These are phyloP conservation scores for Lactarius sp. DNA, from an alignment of 768 basidiomycete species.

Conservation along the genomic window DNA sequence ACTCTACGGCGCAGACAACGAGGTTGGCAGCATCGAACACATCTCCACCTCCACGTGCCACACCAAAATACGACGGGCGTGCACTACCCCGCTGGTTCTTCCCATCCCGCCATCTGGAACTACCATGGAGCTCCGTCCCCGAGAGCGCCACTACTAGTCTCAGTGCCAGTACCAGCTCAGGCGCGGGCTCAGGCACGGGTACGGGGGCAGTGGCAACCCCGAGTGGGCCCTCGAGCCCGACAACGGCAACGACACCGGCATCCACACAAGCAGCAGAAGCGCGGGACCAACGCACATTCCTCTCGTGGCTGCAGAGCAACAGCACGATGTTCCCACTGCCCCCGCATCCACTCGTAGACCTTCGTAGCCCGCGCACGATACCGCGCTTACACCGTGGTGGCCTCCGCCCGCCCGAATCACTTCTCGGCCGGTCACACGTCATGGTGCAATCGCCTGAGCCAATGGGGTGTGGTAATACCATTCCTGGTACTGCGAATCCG, in stretches of 20 bases:
- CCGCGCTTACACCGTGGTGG: constrained; percentile 67
- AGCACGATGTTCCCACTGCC: constrained; percentile 8
- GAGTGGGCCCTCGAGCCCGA: constrained; percentile 7
- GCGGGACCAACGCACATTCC: constrained; percentile 14
- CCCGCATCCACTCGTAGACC: constrained; percentile 12
- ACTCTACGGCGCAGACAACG: constrained; percentile 3
- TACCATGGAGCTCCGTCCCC: constrained; percentile 15
- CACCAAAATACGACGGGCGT: constrained; percentile 17
- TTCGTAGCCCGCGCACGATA: constrained; percentile 24
- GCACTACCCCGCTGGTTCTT: constrained; percentile 21
- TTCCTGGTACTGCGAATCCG: neutral
- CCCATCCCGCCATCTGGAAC: constrained; percentile 22
- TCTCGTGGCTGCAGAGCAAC: constrained; percentile 20
- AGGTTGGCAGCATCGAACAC: neutral
- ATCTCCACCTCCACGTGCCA: neutral
- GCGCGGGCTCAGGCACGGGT: neutral
- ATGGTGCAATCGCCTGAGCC: constrained; percentile 11
- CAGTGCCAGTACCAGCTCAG: neutral
- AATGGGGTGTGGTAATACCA: neutral
- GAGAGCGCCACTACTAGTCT: neutral
- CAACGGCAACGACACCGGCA: neutral
- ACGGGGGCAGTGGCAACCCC: neutral
- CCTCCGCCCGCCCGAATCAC: constrained; percentile 57
- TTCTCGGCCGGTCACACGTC: constrained; percentile 39
- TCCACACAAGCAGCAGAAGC: neutral